Base-by-base conservation (phyloP, 148 eudicot genomes). In the Chenopodium quinoa region DNA sequence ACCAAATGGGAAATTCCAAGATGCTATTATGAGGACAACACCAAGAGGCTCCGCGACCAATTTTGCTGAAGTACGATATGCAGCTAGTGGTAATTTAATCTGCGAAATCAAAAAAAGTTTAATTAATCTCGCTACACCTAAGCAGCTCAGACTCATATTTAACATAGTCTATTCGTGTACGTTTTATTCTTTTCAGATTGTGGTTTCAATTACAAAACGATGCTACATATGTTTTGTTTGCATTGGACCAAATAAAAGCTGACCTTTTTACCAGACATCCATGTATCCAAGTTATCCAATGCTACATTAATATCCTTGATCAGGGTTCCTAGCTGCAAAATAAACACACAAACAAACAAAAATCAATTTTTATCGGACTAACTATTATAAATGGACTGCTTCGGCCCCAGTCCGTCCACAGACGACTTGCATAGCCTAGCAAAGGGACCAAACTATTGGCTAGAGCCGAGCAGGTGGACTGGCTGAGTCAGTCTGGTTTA, bases 1-100 rank as follows among this genome's bases (percentile, higher is more conserved):
- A 74, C 62, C 77, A 74, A 74, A 25, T 44, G 98, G 98, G 52
- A 90, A 90, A 81, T 95, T 95, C 98, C 98, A 95, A 19, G 94
- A 78, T 47, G 98, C 91, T 52, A 95, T 84, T 71, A 95, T 84
- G 70, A 93, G 93, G 73, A 95, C 91, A 63, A 91, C 77, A 19
- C 98, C 97, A 72, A 93, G 94, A 29, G 97, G 98, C 84, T 95
- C 93, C n/a, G 98, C 88, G 70, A 92, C 88, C 76, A 93, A 75
- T 52, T 85, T 67, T 81, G 97, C 94, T 29, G 79, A 87, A 40
- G 92, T 14, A 13, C 93, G 93, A 80, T 89, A 89, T 78, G 94
- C 97, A 56, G 87, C 85, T 7, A 87, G 1, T 9, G 98, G 98
- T 73, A 95, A 83, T 40, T 89, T 89, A 56, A 85, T 86, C 97